These are phyloP conservation scores for Pichia sp. DNA, from an alignment of 1,139 yeast species.

Conservation along the genomic window DNA sequence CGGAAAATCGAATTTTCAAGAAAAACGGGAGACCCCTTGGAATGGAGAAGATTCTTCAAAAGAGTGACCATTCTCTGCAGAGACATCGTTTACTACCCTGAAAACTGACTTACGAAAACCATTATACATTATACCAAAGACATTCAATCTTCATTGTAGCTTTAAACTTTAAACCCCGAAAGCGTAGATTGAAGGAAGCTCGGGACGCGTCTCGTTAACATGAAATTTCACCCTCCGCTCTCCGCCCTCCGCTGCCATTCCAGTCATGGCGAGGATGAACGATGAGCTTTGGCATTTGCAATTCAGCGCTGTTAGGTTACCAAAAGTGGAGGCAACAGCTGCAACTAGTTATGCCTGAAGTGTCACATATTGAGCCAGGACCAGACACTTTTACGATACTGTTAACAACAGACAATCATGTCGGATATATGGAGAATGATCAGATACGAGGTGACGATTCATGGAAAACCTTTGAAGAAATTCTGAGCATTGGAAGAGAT, in stretches of 20 bases:
- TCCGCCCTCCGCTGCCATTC: no score
- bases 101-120: slow-evolving; percentile 4
- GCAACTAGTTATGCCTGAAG: slow-evolving; percentile 37
- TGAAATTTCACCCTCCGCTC: no score
- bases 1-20: slow-evolving; percentile 45
- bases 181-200: no score
- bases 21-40: slow-evolving; percentile 55
- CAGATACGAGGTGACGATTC: slow-evolving; percentile 89
- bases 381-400: slow-evolving; percentile 64
- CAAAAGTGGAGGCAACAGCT: no score
- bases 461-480: slow-evolving; percentile 81
- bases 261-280: no score
- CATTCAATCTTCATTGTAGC: no score
- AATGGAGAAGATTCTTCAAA: slow-evolving; percentile 60
- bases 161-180: neutral
- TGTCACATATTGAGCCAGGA: slow-evolving; percentile 34
- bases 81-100: slow-evolving; percentile 37
- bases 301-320: no score
- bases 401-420: slow-evolving; percentile 93
- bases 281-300: no score
- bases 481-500: slow-evolving; percentile 63
- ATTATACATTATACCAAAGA: no score
- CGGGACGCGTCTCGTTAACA: no score
- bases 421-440: slow-evolving; percentile 86
- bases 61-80: slow-evolving; percentile 45